These are phyloP conservation scores for Lonicera japonica DNA, from an alignment of 129 eudicot species.

Conservation along the genomic window DNA sequence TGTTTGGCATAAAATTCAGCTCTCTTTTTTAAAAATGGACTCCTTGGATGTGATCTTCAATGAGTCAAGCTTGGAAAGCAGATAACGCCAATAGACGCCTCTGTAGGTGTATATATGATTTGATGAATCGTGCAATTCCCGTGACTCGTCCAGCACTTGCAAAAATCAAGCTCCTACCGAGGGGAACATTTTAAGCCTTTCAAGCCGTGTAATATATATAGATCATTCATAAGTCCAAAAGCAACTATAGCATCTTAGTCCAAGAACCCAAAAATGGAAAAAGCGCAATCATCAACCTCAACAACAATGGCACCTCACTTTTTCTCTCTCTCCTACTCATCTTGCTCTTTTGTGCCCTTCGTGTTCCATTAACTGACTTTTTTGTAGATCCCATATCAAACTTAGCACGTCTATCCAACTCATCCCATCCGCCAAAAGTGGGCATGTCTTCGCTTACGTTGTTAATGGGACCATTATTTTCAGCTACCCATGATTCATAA, in stretches of 20 bases:
- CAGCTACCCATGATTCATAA: conserved; percentile 53
- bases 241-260: conserved; percentile 41
- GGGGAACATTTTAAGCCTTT: too few relatives aligned
- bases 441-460: conserved; percentile 17
- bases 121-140: not conserved
- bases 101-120: too few relatives aligned
- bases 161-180: not conserved
- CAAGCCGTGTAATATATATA: too few relatives aligned
- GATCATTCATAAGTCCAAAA: not conserved
- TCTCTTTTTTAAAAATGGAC: not conserved
- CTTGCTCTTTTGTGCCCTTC: conserved; percentile 24
- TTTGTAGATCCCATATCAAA: conserved; percentile 1
- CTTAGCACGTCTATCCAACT: conserved; percentile 38
- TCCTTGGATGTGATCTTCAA: not conserved
- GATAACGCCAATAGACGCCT: not conserved
- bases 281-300: conserved; percentile 62
- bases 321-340: conserved; percentile 27
- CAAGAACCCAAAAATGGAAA: conserved; percentile 82
- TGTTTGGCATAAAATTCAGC: not conserved
- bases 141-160: not conserved
- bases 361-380: conserved; percentile 11
- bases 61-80: not conserved
- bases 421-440: conserved; percentile 93
- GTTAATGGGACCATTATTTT: conserved; percentile 27
- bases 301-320: conserved; percentile 47